These are phyloP conservation scores for Venturia aucupariae DNA, from an alignment of 2,329 filamentous ascomycete species.

Conservation along the genomic window DNA sequence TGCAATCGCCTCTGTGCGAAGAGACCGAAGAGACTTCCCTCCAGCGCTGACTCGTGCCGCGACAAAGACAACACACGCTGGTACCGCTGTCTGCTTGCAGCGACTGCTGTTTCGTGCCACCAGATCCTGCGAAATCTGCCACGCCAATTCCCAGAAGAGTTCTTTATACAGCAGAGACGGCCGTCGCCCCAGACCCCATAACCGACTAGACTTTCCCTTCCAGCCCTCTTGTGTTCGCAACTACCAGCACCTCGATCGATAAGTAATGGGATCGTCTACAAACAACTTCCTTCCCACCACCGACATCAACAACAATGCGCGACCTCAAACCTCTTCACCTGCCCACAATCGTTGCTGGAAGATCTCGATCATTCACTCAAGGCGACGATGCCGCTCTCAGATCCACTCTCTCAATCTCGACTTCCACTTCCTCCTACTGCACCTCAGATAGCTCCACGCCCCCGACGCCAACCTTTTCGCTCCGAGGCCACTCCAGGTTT, in stretches of 20 bases:
- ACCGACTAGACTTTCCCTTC: neutral
- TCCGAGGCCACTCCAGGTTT: slow-evolving; percentile 50
- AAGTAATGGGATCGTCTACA: slow-evolving; percentile 14
- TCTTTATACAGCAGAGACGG: slow-evolving; percentile 5
- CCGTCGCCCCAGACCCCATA: neutral
- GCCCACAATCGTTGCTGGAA: slow-evolving; percentile 30
- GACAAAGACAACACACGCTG: neutral
- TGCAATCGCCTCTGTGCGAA: neutral
- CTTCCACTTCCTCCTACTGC: slow-evolving; percentile 26
- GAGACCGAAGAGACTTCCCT: no score
- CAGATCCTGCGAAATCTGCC: neutral
- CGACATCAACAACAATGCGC: slow-evolving; percentile 14
- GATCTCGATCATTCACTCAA: slow-evolving; percentile 18
- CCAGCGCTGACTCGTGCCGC: slow-evolving; percentile 5
- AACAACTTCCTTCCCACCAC: neutral
- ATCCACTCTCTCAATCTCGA: slow-evolving; percentile 28
- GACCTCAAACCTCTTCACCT: slow-evolving; percentile 21
- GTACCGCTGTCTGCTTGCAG: neutral
- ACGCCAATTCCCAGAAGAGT: neutral
- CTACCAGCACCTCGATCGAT: neutral
- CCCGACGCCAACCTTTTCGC: slow-evolving; percentile 60
- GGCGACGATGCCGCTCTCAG: slow-evolving; percentile 23
- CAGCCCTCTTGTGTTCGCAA: neutral
- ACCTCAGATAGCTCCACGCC: slow-evolving; percentile 62
- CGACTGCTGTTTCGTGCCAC: slow-evolving; percentile 7